phyloP scores from a whole-genome alignment of 1,284 basidiomycete species.

The Wallemia ichthyophaga region DNA sequence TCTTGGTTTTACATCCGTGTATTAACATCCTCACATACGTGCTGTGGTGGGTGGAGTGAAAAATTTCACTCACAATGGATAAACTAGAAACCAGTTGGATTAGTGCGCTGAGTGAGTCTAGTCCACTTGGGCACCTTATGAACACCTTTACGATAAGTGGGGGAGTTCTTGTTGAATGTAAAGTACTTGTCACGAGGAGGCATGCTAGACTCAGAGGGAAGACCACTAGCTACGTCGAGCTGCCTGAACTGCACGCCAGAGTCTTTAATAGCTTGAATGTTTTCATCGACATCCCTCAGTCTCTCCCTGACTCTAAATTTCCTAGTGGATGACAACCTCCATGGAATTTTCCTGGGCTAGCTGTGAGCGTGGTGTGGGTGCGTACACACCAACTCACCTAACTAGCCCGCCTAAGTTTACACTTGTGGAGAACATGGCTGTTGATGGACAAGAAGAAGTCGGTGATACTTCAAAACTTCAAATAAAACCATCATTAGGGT shows the following conservation, averaged over 20 bases:
- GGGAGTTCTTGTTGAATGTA: slow-evolving; percentile 3
- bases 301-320: slow-evolving; percentile 5
- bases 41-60: neutral
- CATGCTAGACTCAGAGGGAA: slow-evolving; percentile 5
- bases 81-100: neutral
- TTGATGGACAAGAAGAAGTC: neutral
- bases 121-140: slow-evolving; percentile 4
- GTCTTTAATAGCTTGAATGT: slow-evolving; percentile 4
- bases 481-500: neutral
- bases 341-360: slow-evolving; percentile 5
- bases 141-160: slow-evolving; percentile 6
- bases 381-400: neutral
- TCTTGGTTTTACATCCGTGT: neutral
- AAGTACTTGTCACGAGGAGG: slow-evolving; percentile 5
- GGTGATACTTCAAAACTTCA: neutral
- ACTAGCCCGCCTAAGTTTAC: neutral
- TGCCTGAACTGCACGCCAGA: slow-evolving; percentile 4
- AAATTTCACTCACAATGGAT: neutral
- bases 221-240: slow-evolving; percentile 3
- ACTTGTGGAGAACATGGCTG: neutral
- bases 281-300: slow-evolving; percentile 5
- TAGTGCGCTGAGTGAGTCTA: neutral
- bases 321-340: slow-evolving; percentile 4
- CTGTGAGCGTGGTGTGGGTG: neutral
- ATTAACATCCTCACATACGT: neutral